phyloP scores from a whole-genome alignment of 2,329 filamentous ascomycete species.

The Chaetothyriales sp. region DNA sequence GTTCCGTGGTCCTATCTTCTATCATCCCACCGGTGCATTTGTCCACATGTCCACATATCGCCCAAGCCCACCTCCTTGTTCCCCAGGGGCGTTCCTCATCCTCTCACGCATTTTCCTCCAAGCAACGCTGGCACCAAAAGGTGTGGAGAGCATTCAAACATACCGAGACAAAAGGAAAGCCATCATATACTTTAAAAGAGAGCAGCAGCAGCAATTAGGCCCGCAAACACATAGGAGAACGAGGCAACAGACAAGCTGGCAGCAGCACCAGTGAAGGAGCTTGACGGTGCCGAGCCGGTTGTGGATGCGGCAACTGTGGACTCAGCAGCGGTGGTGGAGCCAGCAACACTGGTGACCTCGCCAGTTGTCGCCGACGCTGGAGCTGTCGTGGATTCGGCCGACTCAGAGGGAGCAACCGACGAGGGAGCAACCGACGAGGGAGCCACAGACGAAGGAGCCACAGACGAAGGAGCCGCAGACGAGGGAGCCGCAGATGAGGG shows the following conservation, averaged over 20 bases:
- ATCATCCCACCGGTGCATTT: background rate
- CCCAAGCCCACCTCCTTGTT: background rate
- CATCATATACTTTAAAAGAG: background rate
- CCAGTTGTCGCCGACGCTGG: background rate
- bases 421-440: no score
- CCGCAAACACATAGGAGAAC: background rate
- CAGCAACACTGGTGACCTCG: background rate
- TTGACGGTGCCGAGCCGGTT: conserved; percentile 6
- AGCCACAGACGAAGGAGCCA: no score
- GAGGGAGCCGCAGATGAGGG: no score
- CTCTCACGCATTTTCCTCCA: background rate
- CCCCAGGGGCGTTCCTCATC: background rate
- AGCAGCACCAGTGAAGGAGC: conserved; percentile 5
- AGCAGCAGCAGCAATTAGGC: background rate
- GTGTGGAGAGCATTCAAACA: background rate
- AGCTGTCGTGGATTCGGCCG: no score
- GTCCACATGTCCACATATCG: background rate
- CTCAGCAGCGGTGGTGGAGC: background rate
- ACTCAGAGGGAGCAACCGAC: background rate
- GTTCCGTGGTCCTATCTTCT: background rate
- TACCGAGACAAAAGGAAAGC: background rate
- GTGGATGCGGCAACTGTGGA: conserved; percentile 4
- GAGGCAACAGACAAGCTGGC: background rate
- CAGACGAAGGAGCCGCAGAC: no score
- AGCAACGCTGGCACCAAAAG: background rate